Percentiles rank a stretch among this genome's conserved stretches.
These are phyloP conservation scores for Trichoderma atroviride DNA, from an alignment of 2,329 filamentous ascomycete species.

Conservation along the genomic window DNA sequence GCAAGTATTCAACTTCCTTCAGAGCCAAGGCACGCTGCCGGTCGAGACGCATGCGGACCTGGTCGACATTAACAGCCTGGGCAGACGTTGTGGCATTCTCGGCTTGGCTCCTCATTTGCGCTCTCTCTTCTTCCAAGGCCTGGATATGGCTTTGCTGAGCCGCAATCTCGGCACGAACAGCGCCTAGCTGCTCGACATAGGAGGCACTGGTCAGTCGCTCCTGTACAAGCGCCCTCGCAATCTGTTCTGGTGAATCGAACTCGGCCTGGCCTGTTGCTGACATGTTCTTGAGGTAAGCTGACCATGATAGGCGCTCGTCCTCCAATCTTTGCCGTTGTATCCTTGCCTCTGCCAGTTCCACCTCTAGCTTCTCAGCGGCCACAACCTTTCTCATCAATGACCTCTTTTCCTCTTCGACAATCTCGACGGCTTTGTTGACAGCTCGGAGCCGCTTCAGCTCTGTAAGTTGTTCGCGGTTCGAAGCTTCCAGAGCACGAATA, in stretches of 20 bases:
- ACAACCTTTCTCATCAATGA: conserved; percentile 77
- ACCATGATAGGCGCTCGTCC: conserved; percentile 86
- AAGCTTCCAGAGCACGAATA: conserved; percentile 79
- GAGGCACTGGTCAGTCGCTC: conserved; percentile 79
- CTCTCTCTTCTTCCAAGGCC: conserved; percentile 70
- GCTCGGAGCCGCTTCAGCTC: conserved; percentile 84
- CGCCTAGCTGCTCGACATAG: conserved; percentile 78
- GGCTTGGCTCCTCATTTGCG: conserved; percentile 65
- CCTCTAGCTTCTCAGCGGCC: conserved; percentile 71
- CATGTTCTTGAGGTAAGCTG: conserved; percentile 76
- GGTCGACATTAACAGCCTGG: conserved; percentile 24
- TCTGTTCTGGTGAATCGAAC: conserved; percentile 84
- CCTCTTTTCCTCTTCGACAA: conserved; percentile 94
- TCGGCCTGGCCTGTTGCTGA: conserved; percentile 64
- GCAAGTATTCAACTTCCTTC: conserved; percentile 92
- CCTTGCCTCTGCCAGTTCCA: conserved; percentile 76
- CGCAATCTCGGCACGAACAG: conserved; percentile 73
- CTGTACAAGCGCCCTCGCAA: conserved; percentile 81
- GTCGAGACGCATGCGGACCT: conserved; percentile 69
- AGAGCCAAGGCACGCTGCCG: conserved; percentile 81
- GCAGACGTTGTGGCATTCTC: conserved; percentile 53
- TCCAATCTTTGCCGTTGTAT: conserved; percentile 85
- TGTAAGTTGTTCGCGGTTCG: conserved; percentile 74
- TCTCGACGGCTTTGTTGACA: conserved; percentile 81
- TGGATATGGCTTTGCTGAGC: conserved; percentile 78